phyloP scores from a whole-genome alignment of 2,329 filamentous ascomycete species.

The Lachnellula suecica region DNA sequence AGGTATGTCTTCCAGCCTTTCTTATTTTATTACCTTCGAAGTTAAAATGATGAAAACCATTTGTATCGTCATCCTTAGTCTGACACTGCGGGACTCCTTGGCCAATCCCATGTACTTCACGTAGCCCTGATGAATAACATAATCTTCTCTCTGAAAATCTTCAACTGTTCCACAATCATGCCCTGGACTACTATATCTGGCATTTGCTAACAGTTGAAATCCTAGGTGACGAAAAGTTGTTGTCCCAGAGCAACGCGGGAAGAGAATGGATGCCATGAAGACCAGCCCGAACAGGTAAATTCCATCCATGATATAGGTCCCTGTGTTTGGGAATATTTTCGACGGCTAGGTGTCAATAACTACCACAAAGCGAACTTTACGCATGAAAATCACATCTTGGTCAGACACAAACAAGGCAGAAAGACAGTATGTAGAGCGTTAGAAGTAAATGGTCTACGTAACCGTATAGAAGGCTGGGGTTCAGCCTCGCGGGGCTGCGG shows the following conservation, averaged over 20 bases:
- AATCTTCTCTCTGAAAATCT: slow-evolving; percentile 53
- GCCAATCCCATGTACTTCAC: slow-evolving; percentile 31
- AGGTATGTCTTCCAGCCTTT: background rate
- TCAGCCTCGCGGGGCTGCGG: slow-evolving; percentile 19
- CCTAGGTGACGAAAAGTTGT: background rate
- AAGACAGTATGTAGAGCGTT: background rate
- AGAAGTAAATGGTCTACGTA: background rate
- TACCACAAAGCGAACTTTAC: no score
- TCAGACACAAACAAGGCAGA: background rate
- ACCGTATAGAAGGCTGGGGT: slow-evolving; percentile 18
- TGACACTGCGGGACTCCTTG: slow-evolving; percentile 49
- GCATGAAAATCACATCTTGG: background rate
- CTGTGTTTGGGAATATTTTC: no score
- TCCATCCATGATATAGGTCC: no score
- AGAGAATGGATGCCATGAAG: no score
- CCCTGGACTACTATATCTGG: background rate
- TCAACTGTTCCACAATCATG: background rate
- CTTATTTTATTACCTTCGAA: slow-evolving; percentile 1
- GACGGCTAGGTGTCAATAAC: no score
- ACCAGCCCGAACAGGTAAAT: no score
- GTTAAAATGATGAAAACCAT: slow-evolving; percentile 73
- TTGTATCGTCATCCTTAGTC: slow-evolving; percentile 98
- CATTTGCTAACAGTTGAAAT: background rate
- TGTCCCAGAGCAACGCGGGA: background rate
- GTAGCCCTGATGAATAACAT: slow-evolving; percentile 46